Evolutionary conservation across 2,329 filamentous ascomycete genomes (phyloP), one percentile per base, ranked within the genome.

Genomic region (Cercospora citrullina): DNA sequence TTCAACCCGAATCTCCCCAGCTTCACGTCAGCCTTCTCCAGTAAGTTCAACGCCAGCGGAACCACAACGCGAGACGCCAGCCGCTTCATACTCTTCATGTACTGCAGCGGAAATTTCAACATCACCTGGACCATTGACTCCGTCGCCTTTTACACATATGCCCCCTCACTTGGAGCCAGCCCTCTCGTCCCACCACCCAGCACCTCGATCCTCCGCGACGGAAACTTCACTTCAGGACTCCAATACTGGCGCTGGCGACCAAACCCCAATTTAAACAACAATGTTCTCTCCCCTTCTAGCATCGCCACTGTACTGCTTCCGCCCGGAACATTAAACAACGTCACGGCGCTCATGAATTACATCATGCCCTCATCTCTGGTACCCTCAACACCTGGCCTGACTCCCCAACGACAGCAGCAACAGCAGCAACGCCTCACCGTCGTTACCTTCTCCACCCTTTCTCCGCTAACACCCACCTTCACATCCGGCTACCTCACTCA

Each of bases 1-100:
- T 58, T 64, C 18, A 42, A 55, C 12, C 55, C 63, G 4, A 65
- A 48, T n/a, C 26, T 60, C 16, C 23, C 33, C 33, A 14, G 9
- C 21, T 23, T 14, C 36, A n/a, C 23, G 12, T 26, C 30, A 23
- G 14, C 45, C 53, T 59, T 48, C 53, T 14, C 33, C 53, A 60
- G 53, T 23, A 60, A 9, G 3, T 65, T 65, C 21, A 65, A 65
- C n/a, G 63, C 33, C 14, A 59, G 53, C 42, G 63, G 63, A 33
- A 65, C 55, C 9, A 14, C 30, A 18, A 60, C 36, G n/a, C 31
- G 55, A 59, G 39, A 39, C 10, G 53, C 63, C 4, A 45, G 6
- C n/a, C 31, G 53, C 18, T 60, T 65, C 63, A 60, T 59, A 9
- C 26, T 65, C 36, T 65, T 65, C 53, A 42, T 51, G 23, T 60